A percentile compares a stretch with the other conserved stretches of the same genome.
Conservation (phyloP, 1,284 basidiomycete genomes). For the Sanghuangporus baumii region DNA sequence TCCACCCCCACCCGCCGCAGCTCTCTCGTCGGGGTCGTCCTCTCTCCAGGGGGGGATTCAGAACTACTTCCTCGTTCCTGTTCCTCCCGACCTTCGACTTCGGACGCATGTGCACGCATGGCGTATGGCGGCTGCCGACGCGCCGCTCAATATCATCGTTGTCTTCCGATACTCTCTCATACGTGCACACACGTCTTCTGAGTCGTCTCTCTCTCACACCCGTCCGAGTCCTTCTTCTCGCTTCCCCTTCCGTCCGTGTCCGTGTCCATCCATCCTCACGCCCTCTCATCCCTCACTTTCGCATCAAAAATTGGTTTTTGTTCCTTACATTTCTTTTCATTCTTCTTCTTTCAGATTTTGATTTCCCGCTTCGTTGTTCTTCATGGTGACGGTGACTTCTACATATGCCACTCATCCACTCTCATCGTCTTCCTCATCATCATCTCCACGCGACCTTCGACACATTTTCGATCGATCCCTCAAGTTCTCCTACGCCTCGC, state of each 20-base stretch:
- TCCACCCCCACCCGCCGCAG: not conserved
- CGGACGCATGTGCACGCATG: not conserved
- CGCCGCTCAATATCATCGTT: not conserved
- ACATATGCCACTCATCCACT: not conserved
- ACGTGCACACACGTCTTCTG: not conserved
- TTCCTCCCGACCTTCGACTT: not conserved
- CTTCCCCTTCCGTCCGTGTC: not conserved
- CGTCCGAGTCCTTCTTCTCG: not conserved
- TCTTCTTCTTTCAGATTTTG: not conserved
- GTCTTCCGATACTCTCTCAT: not conserved
- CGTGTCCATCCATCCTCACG: not conserved
- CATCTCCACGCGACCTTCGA: not conserved
- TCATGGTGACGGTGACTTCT: not conserved
- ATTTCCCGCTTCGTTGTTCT: not conserved
- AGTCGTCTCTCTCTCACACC: not conserved
- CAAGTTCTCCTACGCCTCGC: not conserved
- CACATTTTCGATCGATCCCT: not conserved
- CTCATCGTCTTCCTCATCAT: not conserved
- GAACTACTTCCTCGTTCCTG: not conserved
- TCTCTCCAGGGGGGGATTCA: not conserved
- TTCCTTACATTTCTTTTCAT: not conserved
- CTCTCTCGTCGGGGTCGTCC: not conserved
- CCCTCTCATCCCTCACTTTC: not conserved
- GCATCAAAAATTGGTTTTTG: not conserved
- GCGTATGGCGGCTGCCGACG: not conserved